These are phyloP conservation scores for Botrytis byssoidea DNA, from an alignment of 2,329 filamentous ascomycete species.

Conservation along the genomic window DNA sequence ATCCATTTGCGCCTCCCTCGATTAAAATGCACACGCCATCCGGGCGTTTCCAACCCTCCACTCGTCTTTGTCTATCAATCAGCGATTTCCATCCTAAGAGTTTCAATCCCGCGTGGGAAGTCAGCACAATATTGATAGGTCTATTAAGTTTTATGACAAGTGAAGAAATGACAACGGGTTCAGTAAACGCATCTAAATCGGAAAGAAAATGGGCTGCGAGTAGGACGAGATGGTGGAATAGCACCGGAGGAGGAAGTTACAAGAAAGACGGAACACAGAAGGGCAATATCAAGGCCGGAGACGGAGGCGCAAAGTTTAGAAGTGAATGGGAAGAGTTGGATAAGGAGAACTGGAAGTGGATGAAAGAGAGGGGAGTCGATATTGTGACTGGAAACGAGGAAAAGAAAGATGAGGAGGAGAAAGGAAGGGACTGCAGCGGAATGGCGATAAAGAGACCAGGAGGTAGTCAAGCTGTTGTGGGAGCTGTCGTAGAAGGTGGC, in stretches of 20 bases:
- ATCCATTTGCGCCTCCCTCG: conserved; percentile 93
- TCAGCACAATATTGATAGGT: conserved; percentile 92
- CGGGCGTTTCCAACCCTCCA: conserved; percentile 90
- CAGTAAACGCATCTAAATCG: conserved; percentile 70
- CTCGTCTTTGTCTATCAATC: conserved; percentile 90
- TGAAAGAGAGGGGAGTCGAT: conserved; percentile 80
- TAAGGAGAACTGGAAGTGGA: conserved; percentile 87
- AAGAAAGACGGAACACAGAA: conserved; percentile 49
- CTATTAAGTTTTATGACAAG: conserved; percentile 97
- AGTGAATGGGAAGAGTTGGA: conserved; percentile 89
- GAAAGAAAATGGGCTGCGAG: conserved; percentile 78
- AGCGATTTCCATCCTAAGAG: conserved; percentile 97
- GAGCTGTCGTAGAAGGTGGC: conserved; percentile 73
- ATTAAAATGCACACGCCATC: conserved; percentile 99
- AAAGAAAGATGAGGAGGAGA: conserved; percentile 50
- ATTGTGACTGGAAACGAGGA: conserved; percentile 64
- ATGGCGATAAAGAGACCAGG: conserved; percentile 62
- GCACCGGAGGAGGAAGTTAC: conserved; percentile 66
- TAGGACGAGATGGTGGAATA: conserved; percentile 93
- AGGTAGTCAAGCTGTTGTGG: conserved; percentile 53
- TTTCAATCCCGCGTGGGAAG: conserved; percentile 98
- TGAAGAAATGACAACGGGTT: conserved; percentile 97
- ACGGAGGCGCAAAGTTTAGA: conserved; percentile 87
- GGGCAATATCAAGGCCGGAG: conserved; percentile 84
- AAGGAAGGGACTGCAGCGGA: conserved; percentile 55